These are phyloP conservation scores for Quercus gilva DNA, from an alignment of 306 rosid genomes.

Conservation along the genomic window DNA sequence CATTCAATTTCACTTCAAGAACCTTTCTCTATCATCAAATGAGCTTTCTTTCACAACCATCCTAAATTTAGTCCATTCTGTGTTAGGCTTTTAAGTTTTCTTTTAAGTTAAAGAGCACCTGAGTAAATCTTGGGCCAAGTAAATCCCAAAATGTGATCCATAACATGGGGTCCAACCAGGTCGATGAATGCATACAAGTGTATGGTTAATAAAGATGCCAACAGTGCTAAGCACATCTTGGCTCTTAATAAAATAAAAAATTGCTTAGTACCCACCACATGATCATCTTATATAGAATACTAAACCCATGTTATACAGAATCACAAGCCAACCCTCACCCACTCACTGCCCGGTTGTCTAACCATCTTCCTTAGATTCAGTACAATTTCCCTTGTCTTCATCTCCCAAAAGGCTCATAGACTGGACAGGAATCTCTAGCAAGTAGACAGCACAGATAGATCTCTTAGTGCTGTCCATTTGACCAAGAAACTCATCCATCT, in stretches of 20 bases:
- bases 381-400: slow-evolving; percentile 62
- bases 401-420: slow-evolving; percentile 36
- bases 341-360: slow-evolving; percentile 81
- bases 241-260: slow-evolving; percentile 14
- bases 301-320: slow-evolving; percentile 57
- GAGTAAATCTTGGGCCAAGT: slow-evolving; percentile 3
- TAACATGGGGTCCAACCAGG: slow-evolving; percentile 19
- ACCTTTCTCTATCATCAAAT: background rate
- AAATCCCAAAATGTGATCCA: slow-evolving; percentile 15
- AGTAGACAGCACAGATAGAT: slow-evolving; percentile 64
- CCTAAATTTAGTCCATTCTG: background rate
- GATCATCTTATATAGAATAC: slow-evolving; percentile 41
- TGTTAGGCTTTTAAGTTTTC: background rate
- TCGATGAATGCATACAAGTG: slow-evolving; percentile 35
- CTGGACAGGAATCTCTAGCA: slow-evolving; percentile 71
- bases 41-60: background rate
- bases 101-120: background rate
- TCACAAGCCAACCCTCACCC: slow-evolving; percentile 61
- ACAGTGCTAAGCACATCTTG: slow-evolving; percentile 28
- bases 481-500: slow-evolving; percentile 39
- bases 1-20: background rate
- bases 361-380: slow-evolving; percentile 63
- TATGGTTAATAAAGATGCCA: slow-evolving; percentile 48
- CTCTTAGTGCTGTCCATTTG: slow-evolving; percentile 55
- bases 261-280: slow-evolving; percentile 33